These are phyloP conservation scores for Scheffersomyces cryptocercus DNA, from an alignment of 1,139 yeast species.

Conservation along the genomic window DNA sequence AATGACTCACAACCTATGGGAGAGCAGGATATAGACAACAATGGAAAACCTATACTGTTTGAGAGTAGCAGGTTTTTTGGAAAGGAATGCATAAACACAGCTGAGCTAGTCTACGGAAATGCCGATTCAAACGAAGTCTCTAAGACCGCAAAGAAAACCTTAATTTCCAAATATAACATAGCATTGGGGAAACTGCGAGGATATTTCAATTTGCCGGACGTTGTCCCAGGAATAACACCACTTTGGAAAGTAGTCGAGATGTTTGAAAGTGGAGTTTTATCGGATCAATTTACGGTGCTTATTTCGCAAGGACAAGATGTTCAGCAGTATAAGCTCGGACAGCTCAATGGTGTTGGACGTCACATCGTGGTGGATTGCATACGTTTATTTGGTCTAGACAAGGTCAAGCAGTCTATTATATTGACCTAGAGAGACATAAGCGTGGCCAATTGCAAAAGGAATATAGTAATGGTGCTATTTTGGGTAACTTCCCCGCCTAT, in stretches of 20 bases:
- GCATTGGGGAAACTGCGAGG: too few relatives aligned
- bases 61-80: constrained; percentile 10
- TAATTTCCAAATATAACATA: too few relatives aligned
- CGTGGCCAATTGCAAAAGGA: too few relatives aligned
- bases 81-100: constrained; percentile 24
- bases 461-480: too few relatives aligned
- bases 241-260: constrained; percentile 40
- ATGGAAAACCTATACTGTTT: constrained; percentile 17
- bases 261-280: constrained; percentile 21
- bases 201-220: constrained; percentile 32
- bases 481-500: too few relatives aligned
- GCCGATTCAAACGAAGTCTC: constrained; percentile 10
- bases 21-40: constrained; percentile 19
- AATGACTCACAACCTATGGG: not conserved
- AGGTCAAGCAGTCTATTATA: constrained; percentile 1
- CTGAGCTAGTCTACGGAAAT: constrained; percentile 36
- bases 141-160: too few relatives aligned
- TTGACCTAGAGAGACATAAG: too few relatives aligned
- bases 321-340: constrained; percentile 17
- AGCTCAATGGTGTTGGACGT: constrained; percentile 14
- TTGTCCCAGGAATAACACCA: constrained; percentile 56
- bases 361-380: constrained; percentile 13
- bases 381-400: constrained; percentile 18
- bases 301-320: constrained; percentile 11
- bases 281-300: constrained; percentile 18